A percentile compares a stretch with the other conserved stretches of the same genome.
These are phyloP conservation scores for Boletus rubroflammeus DNA, from an alignment of 768 basidiomycete genomes.

Conservation along the genomic window DNA sequence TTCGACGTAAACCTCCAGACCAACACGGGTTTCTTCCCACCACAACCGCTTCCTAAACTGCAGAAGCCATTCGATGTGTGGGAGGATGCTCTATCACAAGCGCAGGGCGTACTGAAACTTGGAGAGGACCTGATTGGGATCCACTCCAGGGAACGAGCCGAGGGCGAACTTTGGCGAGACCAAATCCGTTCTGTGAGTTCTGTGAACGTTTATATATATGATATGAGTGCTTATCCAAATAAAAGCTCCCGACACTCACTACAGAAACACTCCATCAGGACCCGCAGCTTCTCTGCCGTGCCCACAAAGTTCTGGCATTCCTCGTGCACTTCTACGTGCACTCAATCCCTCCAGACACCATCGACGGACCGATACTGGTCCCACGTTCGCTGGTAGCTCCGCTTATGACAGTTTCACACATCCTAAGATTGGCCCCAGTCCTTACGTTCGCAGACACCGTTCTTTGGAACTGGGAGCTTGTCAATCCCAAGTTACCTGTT, in stretches of 20 bases:
- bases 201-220: constrained; percentile 1
- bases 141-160: constrained; percentile 44
- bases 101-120: constrained; percentile 49
- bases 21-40: constrained; percentile 83
- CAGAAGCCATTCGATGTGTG: constrained; percentile 55
- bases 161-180: constrained; percentile 67
- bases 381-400: constrained; percentile 79
- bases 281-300: constrained; percentile 68
- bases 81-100: constrained; percentile 64
- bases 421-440: constrained; percentile 86
- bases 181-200: constrained; percentile 58
- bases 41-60: constrained; percentile 55
- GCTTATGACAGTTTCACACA: constrained; percentile 67
- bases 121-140: constrained; percentile 54
- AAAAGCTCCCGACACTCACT: constrained; percentile 70
- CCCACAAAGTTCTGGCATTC: constrained; percentile 87
- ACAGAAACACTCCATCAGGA: constrained; percentile 50
- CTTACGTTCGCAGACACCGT: constrained; percentile 96
- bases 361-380: constrained; percentile 47
- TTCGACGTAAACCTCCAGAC: constrained; percentile 48
- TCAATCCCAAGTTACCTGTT: constrained; percentile 54
- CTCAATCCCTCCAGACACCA: constrained; percentile 51
- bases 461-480: constrained; percentile 82
- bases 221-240: constrained; percentile 13
- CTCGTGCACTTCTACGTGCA: constrained; percentile 90